Base-by-base conservation (phyloP, 2,329 filamentous ascomycete species). In the Neofusicoccum laricinum region DNA sequence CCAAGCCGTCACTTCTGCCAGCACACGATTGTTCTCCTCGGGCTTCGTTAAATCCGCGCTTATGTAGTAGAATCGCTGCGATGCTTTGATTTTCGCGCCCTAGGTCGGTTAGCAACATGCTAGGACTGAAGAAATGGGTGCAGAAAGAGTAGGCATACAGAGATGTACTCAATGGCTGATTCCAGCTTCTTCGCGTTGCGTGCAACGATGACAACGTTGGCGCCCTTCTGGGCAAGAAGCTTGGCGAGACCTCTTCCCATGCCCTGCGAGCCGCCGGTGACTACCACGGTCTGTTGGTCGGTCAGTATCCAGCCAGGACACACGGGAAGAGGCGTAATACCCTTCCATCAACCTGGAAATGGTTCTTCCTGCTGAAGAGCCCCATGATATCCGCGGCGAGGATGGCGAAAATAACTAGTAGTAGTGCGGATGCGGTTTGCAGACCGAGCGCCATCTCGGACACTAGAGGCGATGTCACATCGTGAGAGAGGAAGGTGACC, bases 231-330 rank as follows among this genome's bases (percentile, higher is more conserved):
- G 2, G 94, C 85, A 49, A 99, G 86, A 69, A 93, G 84, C 59
- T 86, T 84, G 4, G 89, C 93, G 19, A 89, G 86, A 59, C 87
- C 87, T 69, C 88, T 87, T 66, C 95, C 95, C 90, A 97, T 92
- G 65, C 95, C 95, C 73, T 97, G 91, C 0, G 95, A 97, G 36
- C 89, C 93, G 51, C 95, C 95, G 0, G 95, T 99, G 61, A 99
- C 82, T 63, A 98, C 82, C 61, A 96, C 84, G 2, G 93, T 97
- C 93, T 97, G 70, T 10, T 7, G 30, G n/a, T 64, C 62, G n/a
- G 48, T 61, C 55, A 62, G 57, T 41, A 61, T 10, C 15, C 17
- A 65, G 48, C 11, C 76, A 17, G 6, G 10, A 30, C 10, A 4
- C 8, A n/a, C 36, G 21, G 6, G 17, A 17, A 43, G 34, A 19